Evolutionary conservation across 2,329 filamentous ascomycete genomes (phyloP).

Genomic region (Ramularia endophylla): DNA sequence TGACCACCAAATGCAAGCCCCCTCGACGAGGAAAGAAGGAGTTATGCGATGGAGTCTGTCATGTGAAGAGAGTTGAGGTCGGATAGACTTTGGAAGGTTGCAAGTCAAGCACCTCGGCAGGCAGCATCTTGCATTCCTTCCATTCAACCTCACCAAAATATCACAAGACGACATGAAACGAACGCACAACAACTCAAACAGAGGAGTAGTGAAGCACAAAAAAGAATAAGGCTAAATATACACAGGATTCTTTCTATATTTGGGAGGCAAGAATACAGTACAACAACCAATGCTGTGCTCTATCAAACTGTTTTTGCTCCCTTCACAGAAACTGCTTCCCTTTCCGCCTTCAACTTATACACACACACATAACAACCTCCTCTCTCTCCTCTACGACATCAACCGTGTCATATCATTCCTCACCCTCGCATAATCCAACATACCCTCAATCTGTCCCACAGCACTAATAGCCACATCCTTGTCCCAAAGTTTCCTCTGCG

Average conservation of each 20-base stretch:
- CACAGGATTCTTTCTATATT: no score
- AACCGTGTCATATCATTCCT: slow-evolving; percentile 85
- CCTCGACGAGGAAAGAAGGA: no score
- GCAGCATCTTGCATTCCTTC: no score
- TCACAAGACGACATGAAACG: not conserved
- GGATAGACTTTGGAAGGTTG: no score
- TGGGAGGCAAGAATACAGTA: slow-evolving; percentile 4
- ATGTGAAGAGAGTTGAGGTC: no score
- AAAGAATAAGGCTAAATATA: not conserved
- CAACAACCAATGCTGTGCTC: not conserved
- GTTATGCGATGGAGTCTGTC: no score
- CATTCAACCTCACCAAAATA: no score
- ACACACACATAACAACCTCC: not conserved
- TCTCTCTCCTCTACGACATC: slow-evolving; percentile 34
- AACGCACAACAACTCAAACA: not conserved
- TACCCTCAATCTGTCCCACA: slow-evolving; percentile 85
- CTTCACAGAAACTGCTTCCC: not conserved
- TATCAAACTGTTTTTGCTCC: no score
- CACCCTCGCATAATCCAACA: slow-evolving; percentile 69
- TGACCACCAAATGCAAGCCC: no score
- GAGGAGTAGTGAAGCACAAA: no score
- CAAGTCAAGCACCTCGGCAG: no score
- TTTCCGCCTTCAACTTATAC: not conserved
- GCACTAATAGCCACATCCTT: slow-evolving; percentile 92
- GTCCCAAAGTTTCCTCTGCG: slow-evolving; percentile 93